A percentile compares a stretch with the other conserved stretches of the same genome.
phyloP scores from a whole-genome alignment of 2,329 filamentous ascomycete species.

The Alternaria burnsii region DNA sequence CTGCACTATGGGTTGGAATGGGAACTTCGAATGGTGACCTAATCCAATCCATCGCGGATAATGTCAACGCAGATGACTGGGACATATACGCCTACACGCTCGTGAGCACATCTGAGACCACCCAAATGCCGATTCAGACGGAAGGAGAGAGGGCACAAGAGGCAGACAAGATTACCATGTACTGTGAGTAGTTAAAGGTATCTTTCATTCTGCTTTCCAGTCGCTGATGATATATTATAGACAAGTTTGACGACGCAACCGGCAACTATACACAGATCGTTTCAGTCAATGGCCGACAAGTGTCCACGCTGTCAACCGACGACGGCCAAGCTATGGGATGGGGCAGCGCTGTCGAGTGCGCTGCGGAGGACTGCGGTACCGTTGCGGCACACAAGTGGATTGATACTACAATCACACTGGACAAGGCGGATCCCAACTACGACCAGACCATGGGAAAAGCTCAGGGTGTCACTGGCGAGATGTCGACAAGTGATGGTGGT shows the following conservation, averaged over 20 bases:
- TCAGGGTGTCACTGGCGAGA: conserved; percentile 52
- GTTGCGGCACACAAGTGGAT: conserved; percentile 54
- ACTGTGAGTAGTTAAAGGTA: conserved; percentile 35
- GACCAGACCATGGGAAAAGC: conserved; percentile 51
- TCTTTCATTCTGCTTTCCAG: neutral
- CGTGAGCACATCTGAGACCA: conserved; percentile 39
- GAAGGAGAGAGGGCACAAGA: conserved; percentile 31
- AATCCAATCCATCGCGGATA: conserved; percentile 57
- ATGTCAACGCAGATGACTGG: conserved; percentile 46
- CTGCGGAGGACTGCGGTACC: conserved; percentile 52
- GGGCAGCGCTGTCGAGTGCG: conserved; percentile 56
- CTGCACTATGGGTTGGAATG: conserved; percentile 61
- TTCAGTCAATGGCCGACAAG: conserved; percentile 46
- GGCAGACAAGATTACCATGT: conserved; percentile 53
- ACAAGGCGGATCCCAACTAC: conserved; percentile 51
- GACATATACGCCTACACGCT: conserved; percentile 53
- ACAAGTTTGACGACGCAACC: conserved; percentile 53
- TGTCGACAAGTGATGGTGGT: conserved; percentile 54
- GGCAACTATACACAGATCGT: conserved; percentile 55
- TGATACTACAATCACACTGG: conserved; percentile 51
- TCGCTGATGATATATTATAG: conserved; percentile 17
- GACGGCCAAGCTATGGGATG: conserved; percentile 56
- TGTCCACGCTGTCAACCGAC: conserved; percentile 58
- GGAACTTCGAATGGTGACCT: conserved; percentile 60
- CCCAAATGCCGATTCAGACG: conserved; percentile 49